Percentiles rank a stretch among this genome's conserved stretches.
Conservation (phyloP, 345 rosid species). For the Eucalyptus globulus region DNA sequence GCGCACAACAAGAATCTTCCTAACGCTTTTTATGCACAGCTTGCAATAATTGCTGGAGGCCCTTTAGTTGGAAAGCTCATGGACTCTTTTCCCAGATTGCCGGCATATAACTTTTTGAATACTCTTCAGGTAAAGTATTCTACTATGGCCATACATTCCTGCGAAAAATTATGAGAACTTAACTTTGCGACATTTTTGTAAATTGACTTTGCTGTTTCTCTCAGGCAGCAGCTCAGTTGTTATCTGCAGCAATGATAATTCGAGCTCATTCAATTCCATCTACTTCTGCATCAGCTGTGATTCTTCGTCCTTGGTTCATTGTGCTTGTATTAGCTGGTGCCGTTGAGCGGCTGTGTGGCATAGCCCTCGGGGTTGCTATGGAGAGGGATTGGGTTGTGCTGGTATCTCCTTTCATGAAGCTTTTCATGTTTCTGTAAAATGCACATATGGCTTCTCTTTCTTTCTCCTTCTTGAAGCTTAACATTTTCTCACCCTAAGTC, state of each 20-base stretch:
- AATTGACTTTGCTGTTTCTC: constrained; percentile 4
- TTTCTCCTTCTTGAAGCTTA: not conserved
- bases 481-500: not conserved
- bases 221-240: constrained; percentile 81
- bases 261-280: constrained; percentile 48
- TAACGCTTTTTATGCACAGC: constrained; percentile 15
- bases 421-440: not conserved
- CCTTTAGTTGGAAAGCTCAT: constrained; percentile 83
- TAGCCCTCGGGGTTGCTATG: constrained; percentile 79
- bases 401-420: constrained; percentile 25
- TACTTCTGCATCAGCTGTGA: constrained; percentile 43
- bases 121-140: constrained; percentile 44
- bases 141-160: not conserved
- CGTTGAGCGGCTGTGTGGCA: constrained; percentile 71
- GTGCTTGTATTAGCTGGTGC: constrained; percentile 68
- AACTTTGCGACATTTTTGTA: not conserved
- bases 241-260: constrained; percentile 82
- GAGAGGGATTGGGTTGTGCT: constrained; percentile 97
- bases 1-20: not conserved
- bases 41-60: constrained; percentile 68
- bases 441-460: not conserved
- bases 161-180: not conserved
- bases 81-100: constrained; percentile 86
- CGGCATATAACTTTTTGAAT: constrained; percentile 64
- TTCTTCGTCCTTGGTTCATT: constrained; percentile 77